Evolutionary conservation across 331 rosid genomes (phyloP).

Genomic region (Malus hybrid): DNA sequence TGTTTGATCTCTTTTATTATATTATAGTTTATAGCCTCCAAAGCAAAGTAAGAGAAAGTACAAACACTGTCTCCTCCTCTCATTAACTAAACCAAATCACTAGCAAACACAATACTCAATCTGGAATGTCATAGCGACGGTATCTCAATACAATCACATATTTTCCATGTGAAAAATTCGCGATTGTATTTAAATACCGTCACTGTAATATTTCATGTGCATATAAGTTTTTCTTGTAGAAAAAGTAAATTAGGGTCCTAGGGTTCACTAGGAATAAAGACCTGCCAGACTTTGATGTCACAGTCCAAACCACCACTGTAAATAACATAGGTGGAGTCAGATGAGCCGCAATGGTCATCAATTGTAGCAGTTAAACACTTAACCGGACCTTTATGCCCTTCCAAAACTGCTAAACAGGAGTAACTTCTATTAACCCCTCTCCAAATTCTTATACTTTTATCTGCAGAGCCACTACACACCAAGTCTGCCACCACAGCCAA

Average conservation of each 20-base stretch:
- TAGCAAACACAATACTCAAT: background rate
- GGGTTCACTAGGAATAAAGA: slow-evolving; percentile 31
- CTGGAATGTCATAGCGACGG: background rate
- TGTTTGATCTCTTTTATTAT: background rate
- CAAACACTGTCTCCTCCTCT: slow-evolving; percentile 8
- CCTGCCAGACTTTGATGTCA: slow-evolving; percentile 67
- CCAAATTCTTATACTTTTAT: slow-evolving; percentile 72
- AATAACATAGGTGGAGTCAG: slow-evolving; percentile 33
- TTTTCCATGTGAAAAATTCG: too few species aligned
- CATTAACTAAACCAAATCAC: background rate
- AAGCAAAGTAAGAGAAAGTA: background rate
- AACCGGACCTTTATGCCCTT: slow-evolving; percentile 75
- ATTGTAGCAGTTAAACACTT: slow-evolving; percentile 54
- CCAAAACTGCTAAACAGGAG: slow-evolving; percentile 56
- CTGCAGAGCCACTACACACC: slow-evolving; percentile 83
- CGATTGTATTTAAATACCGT: too few species aligned
- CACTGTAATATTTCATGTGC: too few species aligned
- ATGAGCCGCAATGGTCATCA: slow-evolving; percentile 17
- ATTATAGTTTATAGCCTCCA: background rate
- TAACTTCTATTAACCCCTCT: slow-evolving; percentile 39
- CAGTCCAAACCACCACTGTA: slow-evolving; percentile 83
- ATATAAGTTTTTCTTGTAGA: too few species aligned
- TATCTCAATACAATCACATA: too few species aligned
- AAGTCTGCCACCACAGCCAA: slow-evolving; percentile 54
- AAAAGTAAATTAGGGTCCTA: background rate